phyloP scores from a whole-genome alignment of 78 protist genomes.

The Diacronema lutheri region DNA sequence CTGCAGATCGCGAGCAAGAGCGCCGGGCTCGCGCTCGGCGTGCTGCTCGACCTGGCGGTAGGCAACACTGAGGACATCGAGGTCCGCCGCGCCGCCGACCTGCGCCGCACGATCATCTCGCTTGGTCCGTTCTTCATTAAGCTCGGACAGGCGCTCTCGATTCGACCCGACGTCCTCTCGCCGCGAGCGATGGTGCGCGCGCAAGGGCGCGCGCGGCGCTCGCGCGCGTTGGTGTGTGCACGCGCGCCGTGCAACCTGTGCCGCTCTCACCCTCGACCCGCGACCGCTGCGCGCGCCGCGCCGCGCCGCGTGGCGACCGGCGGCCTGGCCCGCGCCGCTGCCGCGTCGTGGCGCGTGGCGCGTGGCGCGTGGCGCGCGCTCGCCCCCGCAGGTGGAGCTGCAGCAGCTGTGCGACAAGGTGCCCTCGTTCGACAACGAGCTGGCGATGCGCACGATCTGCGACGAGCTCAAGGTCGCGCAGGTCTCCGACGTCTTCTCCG shows the following conservation, averaged over 20 bases:
- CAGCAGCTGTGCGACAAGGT: slow-evolving; percentile 49
- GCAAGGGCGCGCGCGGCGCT: no score
- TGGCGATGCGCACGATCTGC: neutral
- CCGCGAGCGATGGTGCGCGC: slow-evolving; percentile 4
- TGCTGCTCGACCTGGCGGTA: neutral
- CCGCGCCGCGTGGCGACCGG: no score
- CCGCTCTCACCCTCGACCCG: neutral
- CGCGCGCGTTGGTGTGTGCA: no score
- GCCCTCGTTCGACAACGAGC: slow-evolving; percentile 10
- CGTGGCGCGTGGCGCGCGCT: no score
- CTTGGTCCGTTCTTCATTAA: slow-evolving; percentile 42
- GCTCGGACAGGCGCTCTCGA: slow-evolving; percentile 35
- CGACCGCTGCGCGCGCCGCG: no score
- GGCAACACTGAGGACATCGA: neutral
- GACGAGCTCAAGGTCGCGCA: neutral
- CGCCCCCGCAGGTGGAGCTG: no score
- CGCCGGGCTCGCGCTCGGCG: neutral
- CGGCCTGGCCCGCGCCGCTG: neutral
- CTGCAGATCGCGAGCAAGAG: neutral
- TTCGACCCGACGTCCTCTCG: slow-evolving; percentile 23
- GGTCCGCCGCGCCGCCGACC: neutral
- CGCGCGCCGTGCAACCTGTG: neutral
- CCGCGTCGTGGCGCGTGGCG: no score
- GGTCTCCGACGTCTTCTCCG: neutral
- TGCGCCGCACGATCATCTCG: neutral